Evolutionary conservation across 2,329 filamentous ascomycete species (phyloP).

Genomic region (Pezicula neosporulosa): DNA sequence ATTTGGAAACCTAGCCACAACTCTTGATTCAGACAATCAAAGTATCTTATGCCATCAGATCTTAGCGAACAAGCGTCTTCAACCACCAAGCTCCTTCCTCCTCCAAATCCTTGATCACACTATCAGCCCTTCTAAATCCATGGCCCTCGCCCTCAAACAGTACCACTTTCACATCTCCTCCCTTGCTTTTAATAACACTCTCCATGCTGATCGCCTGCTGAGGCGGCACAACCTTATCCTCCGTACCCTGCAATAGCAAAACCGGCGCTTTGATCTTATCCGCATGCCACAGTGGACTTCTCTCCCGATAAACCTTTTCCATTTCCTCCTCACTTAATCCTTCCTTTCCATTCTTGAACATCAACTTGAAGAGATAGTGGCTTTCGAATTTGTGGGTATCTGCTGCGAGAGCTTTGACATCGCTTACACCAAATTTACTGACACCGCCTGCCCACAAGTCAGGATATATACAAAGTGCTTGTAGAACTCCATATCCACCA

Average conservation of each 20-base stretch:
- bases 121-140: constrained; percentile 40
- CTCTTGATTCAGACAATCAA: no score
- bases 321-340: constrained; percentile 35
- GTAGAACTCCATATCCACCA: constrained; percentile 51
- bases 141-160: constrained; percentile 49
- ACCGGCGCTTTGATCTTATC: constrained; percentile 46
- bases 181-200: constrained; percentile 36
- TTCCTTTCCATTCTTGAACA: constrained; percentile 28
- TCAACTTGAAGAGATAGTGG: constrained; percentile 43
- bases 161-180: constrained; percentile 42
- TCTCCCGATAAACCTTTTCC: constrained; percentile 36
- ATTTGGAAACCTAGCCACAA: no score
- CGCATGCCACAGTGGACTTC: constrained; percentile 46
- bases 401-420: constrained; percentile 40
- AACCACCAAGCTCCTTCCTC: constrained; percentile 44
- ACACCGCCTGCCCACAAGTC: constrained; percentile 45
- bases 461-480: constrained; percentile 43
- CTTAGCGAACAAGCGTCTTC: constrained; percentile 15
- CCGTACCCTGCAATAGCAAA: constrained; percentile 52
- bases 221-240: constrained; percentile 56
- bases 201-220: constrained; percentile 52
- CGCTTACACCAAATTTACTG: constrained; percentile 47
- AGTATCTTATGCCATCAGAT: no score
- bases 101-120: constrained; percentile 34
- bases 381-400: constrained; percentile 56